phyloP scores from a whole-genome alignment of 148 eudicot species.

The Arctostaphylos glauca region DNA sequence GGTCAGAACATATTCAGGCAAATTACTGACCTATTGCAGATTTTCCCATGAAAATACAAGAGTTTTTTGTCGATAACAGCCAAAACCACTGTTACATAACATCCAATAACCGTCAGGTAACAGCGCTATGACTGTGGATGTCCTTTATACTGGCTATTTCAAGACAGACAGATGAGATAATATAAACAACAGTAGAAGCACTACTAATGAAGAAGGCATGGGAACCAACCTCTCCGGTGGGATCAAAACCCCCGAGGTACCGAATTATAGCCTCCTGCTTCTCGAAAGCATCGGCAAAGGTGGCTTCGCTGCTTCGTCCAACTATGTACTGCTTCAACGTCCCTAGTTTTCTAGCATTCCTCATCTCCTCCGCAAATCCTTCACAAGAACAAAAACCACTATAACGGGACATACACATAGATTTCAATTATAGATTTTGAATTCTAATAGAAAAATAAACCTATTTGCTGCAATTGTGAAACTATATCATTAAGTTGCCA shows the following conservation, averaged over 20 bases:
- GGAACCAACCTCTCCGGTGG: conserved; percentile 66
- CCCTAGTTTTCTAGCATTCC: conserved; percentile 62
- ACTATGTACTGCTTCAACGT: conserved; percentile 67
- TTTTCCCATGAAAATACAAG: too few species aligned
- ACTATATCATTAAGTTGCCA: too few species aligned
- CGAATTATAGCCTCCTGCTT: conserved; percentile 79
- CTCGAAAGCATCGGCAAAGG: conserved; percentile 68
- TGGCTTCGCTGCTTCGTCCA: conserved; percentile 80
- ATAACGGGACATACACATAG: not conserved
- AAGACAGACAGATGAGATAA: not conserved
- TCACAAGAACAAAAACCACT: not conserved
- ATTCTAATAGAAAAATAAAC: too few species aligned
- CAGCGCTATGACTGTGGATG: too few species aligned
- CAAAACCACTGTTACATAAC: too few species aligned
- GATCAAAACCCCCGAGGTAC: conserved; percentile 59
- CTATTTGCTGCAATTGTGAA: too few species aligned
- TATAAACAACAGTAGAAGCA: not conserved
- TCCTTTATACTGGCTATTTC: not conserved
- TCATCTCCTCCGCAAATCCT: conserved; percentile 81
- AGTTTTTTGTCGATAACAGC: too few species aligned
- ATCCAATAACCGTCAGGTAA: too few species aligned
- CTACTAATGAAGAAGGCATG: not conserved
- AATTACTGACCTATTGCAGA: too few species aligned
- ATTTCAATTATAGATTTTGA: too few species aligned
- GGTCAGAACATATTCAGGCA: too few species aligned